A percentile compares a stretch with the other conserved stretches of the same genome.
These are phyloP conservation scores for Sechiopsis laciniata DNA, from an alignment of 306 rosid species.

Conservation along the genomic window DNA sequence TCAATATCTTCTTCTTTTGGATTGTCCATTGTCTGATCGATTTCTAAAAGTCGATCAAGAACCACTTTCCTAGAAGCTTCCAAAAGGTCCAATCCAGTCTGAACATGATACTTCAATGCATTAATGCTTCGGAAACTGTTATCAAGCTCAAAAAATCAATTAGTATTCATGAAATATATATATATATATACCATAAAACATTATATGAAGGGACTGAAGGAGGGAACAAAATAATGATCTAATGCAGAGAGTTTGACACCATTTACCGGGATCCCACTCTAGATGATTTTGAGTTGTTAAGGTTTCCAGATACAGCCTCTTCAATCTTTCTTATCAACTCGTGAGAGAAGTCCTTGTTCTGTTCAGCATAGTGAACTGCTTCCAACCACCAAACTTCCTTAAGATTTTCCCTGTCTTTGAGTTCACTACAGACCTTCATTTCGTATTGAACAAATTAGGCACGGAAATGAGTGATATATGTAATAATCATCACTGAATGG, in stretches of 20 bases:
- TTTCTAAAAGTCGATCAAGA: constrained; percentile 70
- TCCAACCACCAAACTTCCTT: constrained; percentile 78
- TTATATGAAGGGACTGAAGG: constrained; percentile 14
- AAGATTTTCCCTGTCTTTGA: constrained; percentile 38
- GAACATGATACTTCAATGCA: constrained; percentile 73
- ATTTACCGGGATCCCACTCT: constrained; percentile 64
- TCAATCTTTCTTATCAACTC: constrained; percentile 81
- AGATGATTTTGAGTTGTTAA: constrained; percentile 51
- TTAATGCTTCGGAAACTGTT: constrained; percentile 72
- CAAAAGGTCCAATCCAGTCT: constrained; percentile 76
- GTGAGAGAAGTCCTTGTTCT: constrained; percentile 54
- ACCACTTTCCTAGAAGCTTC: constrained; percentile 67
- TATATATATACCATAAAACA: constrained; percentile 2
- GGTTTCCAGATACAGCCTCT: constrained; percentile 67
- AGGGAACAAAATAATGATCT: constrained; percentile 14
- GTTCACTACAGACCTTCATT: constrained; percentile 53
- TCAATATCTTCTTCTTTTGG: constrained; percentile 86
- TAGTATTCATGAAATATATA: constrained; percentile 12
- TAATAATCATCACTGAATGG: neutral
- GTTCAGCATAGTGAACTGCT: constrained; percentile 73
- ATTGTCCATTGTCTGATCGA: constrained; percentile 72
- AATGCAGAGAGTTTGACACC: constrained; percentile 9
- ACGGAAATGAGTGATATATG: neutral
- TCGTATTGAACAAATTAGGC: constrained; percentile 2
- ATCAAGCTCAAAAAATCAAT: constrained; percentile 27